Conservation (phyloP, 1,284 basidiomycete species). For the Tilletia caries region DNA sequence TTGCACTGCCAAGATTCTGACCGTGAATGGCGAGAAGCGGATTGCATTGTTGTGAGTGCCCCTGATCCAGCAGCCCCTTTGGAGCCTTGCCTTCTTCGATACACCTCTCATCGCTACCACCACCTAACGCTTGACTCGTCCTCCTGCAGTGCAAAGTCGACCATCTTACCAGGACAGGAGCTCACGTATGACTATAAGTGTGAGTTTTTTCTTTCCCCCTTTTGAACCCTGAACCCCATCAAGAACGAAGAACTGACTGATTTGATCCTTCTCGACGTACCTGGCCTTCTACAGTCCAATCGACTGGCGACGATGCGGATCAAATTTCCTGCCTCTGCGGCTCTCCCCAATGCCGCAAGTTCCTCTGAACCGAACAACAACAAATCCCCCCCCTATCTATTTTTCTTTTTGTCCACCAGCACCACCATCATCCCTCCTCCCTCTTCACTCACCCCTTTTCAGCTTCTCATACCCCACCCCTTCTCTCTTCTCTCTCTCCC, state of each 20-base stretch:
- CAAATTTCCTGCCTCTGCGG: conserved; percentile 57
- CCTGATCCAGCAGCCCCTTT: too few relatives aligned
- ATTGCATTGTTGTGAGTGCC: conserved; percentile 74
- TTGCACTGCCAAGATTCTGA: conserved; percentile 96
- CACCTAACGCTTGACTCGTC: background rate
- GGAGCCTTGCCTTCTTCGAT: too few relatives aligned
- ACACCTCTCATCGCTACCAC: background rate
- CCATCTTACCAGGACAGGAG: conserved; percentile 71
- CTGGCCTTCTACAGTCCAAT: conserved; percentile 29
- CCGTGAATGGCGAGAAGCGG: conserved; percentile 95
- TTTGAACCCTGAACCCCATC: background rate
- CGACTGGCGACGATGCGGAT: conserved; percentile 47
- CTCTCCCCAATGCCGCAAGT: conserved; percentile 50
- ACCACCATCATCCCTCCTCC: too few relatives aligned
- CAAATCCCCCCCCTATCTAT: too few relatives aligned
- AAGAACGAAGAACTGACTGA: background rate
- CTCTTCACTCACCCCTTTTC: too few relatives aligned
- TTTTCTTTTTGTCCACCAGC: too few relatives aligned
- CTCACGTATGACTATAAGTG: conserved; percentile 54
- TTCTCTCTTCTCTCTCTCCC: background rate
- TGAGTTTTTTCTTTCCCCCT: background rate
- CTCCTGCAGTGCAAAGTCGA: conserved; percentile 71
- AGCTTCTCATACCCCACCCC: too few relatives aligned
- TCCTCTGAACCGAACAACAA: conserved; percentile 24
- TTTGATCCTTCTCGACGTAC: background rate